A percentile compares a stretch with the other conserved stretches of the same genome.
Conservation (phyloP, 1,284 basidiomycete species). For the Moesziomyces sp. region DNA sequence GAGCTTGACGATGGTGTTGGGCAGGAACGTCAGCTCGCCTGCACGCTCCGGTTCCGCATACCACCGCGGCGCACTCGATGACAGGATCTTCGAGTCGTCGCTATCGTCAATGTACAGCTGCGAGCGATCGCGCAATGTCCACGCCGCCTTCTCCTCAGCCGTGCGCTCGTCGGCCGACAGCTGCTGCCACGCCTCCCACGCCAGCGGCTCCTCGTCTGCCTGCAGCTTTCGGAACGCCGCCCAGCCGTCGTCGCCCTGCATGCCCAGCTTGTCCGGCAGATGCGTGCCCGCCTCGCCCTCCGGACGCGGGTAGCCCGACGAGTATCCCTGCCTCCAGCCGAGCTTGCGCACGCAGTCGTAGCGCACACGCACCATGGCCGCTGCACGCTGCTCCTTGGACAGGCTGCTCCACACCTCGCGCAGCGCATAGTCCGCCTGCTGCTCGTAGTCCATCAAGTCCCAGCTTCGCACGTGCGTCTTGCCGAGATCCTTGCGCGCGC, state of each 20-base stretch:
- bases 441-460: slow-evolving; percentile 42
- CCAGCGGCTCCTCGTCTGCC: slow-evolving; percentile 38
- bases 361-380: slow-evolving; percentile 33
- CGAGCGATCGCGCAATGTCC: slow-evolving; percentile 62
- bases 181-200: slow-evolving; percentile 58
- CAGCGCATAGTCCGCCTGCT: slow-evolving; percentile 47
- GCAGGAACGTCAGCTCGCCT: slow-evolving; percentile 85
- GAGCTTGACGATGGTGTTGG: slow-evolving; percentile 84
- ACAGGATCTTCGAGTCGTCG: slow-evolving; percentile 48
- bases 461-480: too few relatives aligned
- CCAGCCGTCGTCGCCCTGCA: slow-evolving; percentile 19
- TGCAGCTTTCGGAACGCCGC: slow-evolving; percentile 40
- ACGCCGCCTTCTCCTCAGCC: slow-evolving; percentile 56
- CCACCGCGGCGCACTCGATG: slow-evolving; percentile 53
- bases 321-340: slow-evolving; percentile 64
- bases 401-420: slow-evolving; percentile 40
- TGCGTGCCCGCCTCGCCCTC: slow-evolving; percentile 19
- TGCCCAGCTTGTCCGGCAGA: slow-evolving; percentile 24
- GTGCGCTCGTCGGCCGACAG: slow-evolving; percentile 39
- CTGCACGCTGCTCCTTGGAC: slow-evolving; percentile 23
- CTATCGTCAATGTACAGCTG: slow-evolving; percentile 63
- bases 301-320: slow-evolving; percentile 59
- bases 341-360: slow-evolving; percentile 57
- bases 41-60: slow-evolving; percentile 58
- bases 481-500: not conserved